These are phyloP conservation scores for Talaromyces adpressus DNA, from an alignment of 495 filamentous ascomycete genomes.

Conservation along the genomic window DNA sequence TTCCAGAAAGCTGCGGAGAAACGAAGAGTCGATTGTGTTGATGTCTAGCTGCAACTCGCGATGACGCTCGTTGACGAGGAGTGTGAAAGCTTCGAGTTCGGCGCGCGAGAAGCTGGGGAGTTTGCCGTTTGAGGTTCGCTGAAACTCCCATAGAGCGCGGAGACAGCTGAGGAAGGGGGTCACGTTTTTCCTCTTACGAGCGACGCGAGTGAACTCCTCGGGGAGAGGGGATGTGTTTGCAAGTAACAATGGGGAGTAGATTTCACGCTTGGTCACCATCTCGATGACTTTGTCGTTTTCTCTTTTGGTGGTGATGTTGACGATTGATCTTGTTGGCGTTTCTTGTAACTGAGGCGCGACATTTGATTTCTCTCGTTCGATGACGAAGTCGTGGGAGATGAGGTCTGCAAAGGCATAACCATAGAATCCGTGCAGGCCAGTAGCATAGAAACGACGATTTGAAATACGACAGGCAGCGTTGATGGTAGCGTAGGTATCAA, in stretches of 20 bases:
- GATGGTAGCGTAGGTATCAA: conserved; percentile 62
- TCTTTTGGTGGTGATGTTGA: conserved; percentile 63
- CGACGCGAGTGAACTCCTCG: conserved; percentile 55
- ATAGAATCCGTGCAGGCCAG: conserved; percentile 81
- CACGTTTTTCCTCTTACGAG: conserved; percentile 64
- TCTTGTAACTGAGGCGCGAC: conserved; percentile 59
- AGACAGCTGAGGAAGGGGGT: conserved; percentile 76
- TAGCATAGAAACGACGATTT: conserved; percentile 78
- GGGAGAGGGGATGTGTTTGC: conserved; percentile 71
- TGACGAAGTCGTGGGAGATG: conserved; percentile 77
- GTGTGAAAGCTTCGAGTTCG: conserved; percentile 67
- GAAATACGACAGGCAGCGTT: conserved; percentile 76
- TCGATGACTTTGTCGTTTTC: conserved; percentile 71
- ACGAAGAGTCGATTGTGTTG: conserved; percentile 66
- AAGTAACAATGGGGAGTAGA: conserved; percentile 74
- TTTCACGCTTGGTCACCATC: conserved; percentile 85
- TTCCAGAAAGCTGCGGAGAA: conserved; percentile 76
- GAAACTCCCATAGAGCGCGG: conserved; percentile 76
- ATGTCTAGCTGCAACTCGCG: conserved; percentile 68
- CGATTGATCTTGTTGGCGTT: conserved; percentile 67
- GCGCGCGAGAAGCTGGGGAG: conserved; percentile 50
- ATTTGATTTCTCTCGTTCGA: conserved; percentile 79
- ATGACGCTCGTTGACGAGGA: conserved; percentile 66
- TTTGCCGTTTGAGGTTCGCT: conserved; percentile 41
- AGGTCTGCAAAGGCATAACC: conserved; percentile 94